These are phyloP conservation scores for Phylloporus sp. DNA, from an alignment of 768 basidiomycete genomes.

Conservation along the genomic window DNA sequence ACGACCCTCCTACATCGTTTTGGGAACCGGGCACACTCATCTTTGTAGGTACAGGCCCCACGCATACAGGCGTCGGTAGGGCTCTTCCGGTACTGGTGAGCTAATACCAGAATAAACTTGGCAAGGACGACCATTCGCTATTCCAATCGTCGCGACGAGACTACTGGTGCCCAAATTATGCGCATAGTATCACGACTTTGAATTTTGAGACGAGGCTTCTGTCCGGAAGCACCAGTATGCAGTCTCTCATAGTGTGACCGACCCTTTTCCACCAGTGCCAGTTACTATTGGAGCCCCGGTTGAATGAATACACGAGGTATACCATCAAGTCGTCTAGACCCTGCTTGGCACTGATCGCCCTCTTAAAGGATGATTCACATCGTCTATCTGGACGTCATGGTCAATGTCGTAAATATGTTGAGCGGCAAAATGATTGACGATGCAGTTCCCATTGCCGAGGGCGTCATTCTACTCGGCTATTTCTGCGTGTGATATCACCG, in stretches of 20 bases:
- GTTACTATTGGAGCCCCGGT: background rate
- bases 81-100: background rate
- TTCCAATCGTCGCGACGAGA: background rate
- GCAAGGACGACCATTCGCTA: background rate
- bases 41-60: background rate
- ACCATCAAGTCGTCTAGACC: background rate
- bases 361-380: no score
- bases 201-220: no score
- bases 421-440: no score
- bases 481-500: no score
- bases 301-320: background rate
- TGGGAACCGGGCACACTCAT: background rate
- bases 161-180: background rate
- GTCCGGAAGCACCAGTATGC: background rate
- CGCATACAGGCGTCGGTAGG: background rate
- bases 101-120: background rate
- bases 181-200: background rate
- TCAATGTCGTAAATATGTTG: no score
- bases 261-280: background rate
- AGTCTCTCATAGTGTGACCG: background rate
- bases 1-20: background rate
- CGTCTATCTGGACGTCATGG: no score
- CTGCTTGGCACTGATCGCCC: background rate
- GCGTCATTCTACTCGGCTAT: no score
- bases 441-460: no score